Percentiles rank a stretch among this genome's conserved stretches.
Evolutionary conservation across 2,329 filamentous ascomycete genomes (phyloP).

Genomic region (Basipetospora chlamydospora): DNA sequence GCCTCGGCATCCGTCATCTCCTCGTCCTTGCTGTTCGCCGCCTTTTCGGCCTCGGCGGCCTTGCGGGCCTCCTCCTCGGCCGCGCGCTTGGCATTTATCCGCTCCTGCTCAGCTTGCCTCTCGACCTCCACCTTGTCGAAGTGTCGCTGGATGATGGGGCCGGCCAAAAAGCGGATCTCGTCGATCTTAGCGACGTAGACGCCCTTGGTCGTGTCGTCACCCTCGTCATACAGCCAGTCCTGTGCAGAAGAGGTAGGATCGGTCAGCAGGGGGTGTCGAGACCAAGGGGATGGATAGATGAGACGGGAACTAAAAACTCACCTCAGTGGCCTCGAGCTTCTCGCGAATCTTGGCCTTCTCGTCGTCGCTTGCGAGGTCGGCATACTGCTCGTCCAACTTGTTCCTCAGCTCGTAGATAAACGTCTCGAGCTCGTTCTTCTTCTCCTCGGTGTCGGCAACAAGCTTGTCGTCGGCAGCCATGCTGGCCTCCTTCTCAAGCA

Average conservation of each 20-base stretch:
- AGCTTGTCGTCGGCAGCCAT: conserved; percentile 99
- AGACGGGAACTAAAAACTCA: conserved; percentile 31
- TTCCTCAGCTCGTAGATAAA: conserved; percentile 95
- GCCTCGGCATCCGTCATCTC: conserved; percentile 50
- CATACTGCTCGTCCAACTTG: conserved; percentile 85
- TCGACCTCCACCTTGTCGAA: conserved; percentile 88
- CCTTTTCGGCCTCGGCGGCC: conserved; percentile 36
- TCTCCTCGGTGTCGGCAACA: conserved; percentile 93
- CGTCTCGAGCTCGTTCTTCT: conserved; percentile 98
- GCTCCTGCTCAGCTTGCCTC: conserved; percentile 63
- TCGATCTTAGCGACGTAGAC: conserved; percentile 92
- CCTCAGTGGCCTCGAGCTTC: conserved; percentile 76
- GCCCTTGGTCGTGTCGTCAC: conserved; percentile 86
- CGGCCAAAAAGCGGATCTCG: conserved; percentile 80
- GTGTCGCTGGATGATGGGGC: conserved; percentile 85
- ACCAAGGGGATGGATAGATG: not conserved
- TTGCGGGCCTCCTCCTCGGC: conserved; percentile 41
- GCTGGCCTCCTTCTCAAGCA: conserved; percentile 66
- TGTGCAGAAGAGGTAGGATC: too few relatives aligned
- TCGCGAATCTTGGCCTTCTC: conserved; percentile 78
- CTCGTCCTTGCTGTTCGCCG: conserved; percentile 36
- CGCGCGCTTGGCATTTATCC: conserved; percentile 61
- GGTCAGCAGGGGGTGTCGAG: not conserved
- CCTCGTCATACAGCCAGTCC: conserved; percentile 98
- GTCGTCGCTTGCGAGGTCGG: conserved; percentile 77